phyloP scores from a whole-genome alignment of 148 eudicot species.

The Rheum nobile region DNA sequence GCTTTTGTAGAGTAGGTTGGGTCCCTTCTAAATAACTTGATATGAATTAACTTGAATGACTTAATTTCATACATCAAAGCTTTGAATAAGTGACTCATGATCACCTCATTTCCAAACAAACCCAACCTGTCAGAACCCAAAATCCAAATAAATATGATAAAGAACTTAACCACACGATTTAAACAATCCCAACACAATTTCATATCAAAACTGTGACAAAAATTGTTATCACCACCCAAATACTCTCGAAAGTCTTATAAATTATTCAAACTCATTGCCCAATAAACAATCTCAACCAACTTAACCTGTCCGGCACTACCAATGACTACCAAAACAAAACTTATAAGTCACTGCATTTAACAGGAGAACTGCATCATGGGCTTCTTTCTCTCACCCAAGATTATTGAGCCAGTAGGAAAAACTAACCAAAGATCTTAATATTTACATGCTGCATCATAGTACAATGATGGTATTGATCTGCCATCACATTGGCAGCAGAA shows the following conservation, averaged over 20 bases:
- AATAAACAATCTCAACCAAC: not conserved
- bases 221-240: not conserved
- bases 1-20: not conserved
- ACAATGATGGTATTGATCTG: not conserved
- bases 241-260: not conserved
- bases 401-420: not conserved
- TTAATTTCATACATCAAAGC: not conserved
- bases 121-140: not conserved
- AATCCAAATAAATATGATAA: not conserved
- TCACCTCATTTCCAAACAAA: not conserved
- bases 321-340: not conserved
- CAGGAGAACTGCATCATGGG: not conserved
- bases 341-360: not conserved
- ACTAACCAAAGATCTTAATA: not conserved
- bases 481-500: not conserved
- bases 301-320: not conserved
- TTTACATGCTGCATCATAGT: not conserved
- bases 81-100: not conserved
- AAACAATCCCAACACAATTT: not conserved
- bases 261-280: not conserved
- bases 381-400: not conserved
- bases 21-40: not conserved
- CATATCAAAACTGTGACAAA: not conserved
- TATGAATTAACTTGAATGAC: not conserved
- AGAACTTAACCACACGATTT: not conserved